Evolutionary conservation across 73 alveolate genomes (phyloP).

Genomic region (Symbiodinium pilosum): DNA sequence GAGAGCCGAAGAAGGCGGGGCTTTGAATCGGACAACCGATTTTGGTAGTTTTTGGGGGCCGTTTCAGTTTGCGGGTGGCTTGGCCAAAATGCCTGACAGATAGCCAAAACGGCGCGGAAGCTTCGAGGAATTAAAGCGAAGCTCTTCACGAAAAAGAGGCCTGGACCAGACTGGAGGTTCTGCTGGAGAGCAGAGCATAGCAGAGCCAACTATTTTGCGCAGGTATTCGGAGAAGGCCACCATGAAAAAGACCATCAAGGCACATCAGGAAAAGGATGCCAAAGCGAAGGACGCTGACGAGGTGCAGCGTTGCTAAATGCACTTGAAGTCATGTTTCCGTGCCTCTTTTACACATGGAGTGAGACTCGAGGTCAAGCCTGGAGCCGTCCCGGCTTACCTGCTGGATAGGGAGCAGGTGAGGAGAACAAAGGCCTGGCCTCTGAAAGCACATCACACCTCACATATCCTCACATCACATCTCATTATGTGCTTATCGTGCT

Average conservation of each 20-base stretch:
- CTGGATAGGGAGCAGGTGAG: constrained; percentile 98
- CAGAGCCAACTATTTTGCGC: not conserved
- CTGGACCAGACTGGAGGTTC: not conserved
- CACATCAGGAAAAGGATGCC: constrained; percentile 98
- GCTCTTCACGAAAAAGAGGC: constrained; percentile 97
- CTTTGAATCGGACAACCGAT: too few species aligned
- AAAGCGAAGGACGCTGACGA: constrained; percentile 96
- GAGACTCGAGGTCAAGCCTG: constrained; percentile 96
- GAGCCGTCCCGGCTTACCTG: constrained; percentile 99
- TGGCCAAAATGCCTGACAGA: too few species aligned
- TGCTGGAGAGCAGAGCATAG: not conserved
- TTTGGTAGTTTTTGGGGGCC: too few species aligned
- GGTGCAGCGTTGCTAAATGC: not conserved
- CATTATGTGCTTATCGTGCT: not conserved
- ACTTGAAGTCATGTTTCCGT: too few species aligned
- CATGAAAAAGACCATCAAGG: constrained; percentile 98
- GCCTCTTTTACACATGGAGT: too few species aligned
- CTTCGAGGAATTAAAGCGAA: constrained; percentile 97
- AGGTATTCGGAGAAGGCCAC: constrained; percentile 98
- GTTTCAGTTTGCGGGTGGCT: too few species aligned
- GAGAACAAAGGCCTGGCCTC: constrained; percentile 96
- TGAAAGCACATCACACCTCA: not conserved
- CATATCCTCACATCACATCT: not conserved
- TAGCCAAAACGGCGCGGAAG: constrained; percentile 97
- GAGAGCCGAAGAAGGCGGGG: constrained; percentile 96